Base-by-base conservation (phyloP, 805 yeast species). In the Kodamaea sagamina region DNA sequence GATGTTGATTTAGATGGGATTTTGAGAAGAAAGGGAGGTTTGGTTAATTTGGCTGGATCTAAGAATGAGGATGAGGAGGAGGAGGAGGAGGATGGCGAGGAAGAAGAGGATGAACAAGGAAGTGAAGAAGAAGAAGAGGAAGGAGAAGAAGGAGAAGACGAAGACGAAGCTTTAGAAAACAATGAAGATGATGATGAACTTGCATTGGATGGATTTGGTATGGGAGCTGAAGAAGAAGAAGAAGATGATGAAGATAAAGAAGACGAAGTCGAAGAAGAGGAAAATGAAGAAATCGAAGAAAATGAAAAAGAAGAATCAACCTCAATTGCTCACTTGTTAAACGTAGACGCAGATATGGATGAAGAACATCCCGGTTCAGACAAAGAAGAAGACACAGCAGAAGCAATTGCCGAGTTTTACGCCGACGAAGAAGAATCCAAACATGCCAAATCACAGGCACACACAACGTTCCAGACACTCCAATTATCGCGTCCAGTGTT, bases 401-500 rank as follows among this genome's bases (percentile, higher is more conserved):
- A 89, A 61, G 93, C 81, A n/a, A 80, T 87, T 47, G 88, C 89
- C 1, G 75, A 82, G 42, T 90, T 84, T 59, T 89, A 79, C 62
- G 89, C 86, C 6, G 84, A 81, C 50, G 74, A 77, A 28, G 77
- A 73, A 28, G 75, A 74, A 22, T 55, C 65, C 4, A 52, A 63
- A 6, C 49, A 57, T 12, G 77, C 82, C n/a, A 71, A 73, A 26
- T 68, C 67, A 11, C 74, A 71, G 27, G 59, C 72, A 0, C 87
- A 84, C 59, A 68, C 72, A 31, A 78, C 84, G 6, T 93, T 93
- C 69, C 85, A 86, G 53, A 72, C 86, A 0, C 68, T 93, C 43
- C 82, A 86, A 36, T 74, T 93, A 19, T 89, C 98, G 2, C 81
- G 99, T 56, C 99, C 99, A 1, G 79, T 92, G 9, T 69, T 92